phyloP scores from a whole-genome alignment of 192 early-diverging fungal genomes.

The Podila epicladia region DNA sequence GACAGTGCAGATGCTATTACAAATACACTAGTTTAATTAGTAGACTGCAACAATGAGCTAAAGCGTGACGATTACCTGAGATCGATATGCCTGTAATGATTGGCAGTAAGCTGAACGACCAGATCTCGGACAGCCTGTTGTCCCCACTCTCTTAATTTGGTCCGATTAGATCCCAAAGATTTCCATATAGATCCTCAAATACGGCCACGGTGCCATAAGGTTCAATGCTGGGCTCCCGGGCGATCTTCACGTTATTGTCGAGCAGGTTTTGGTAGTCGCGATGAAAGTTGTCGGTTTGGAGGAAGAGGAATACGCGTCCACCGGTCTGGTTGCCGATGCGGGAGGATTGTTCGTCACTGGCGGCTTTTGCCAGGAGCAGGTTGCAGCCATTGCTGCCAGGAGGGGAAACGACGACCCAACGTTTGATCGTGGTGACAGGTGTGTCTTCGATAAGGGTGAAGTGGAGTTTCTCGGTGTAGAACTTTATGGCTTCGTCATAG shows the following conservation, averaged over 20 bases:
- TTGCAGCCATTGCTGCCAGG: conserved; percentile 20
- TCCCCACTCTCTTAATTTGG: too few species aligned
- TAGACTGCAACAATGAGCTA: too few species aligned
- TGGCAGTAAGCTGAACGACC: too few species aligned
- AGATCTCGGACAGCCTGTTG: too few species aligned
- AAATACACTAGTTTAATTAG: too few species aligned
- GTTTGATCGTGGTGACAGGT: conserved; percentile 5
- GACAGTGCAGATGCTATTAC: too few species aligned
- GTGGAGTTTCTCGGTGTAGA: conserved; percentile 11
- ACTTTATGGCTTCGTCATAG: conserved; percentile 6
- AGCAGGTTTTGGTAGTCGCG: conserved; percentile 15
- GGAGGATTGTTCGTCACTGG: conserved; percentile 8
- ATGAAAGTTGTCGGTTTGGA: conserved; percentile 14
- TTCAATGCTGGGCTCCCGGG: conserved; percentile 1
- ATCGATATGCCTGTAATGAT: too few species aligned
- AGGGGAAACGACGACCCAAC: conserved; percentile 22
- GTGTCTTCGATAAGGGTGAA: conserved; percentile 15
- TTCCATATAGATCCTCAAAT: conserved; percentile 17
- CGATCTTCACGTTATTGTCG: background rate
- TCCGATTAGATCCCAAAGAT: conserved; percentile 8
- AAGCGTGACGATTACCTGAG: too few species aligned
- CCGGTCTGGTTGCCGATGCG: conserved; percentile 14
- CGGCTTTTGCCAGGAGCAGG: conserved; percentile 9
- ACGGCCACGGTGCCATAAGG: conserved; percentile 12
- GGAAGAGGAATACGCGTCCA: conserved; percentile 17